Evolutionary conservation across 1,284 basidiomycete genomes (phyloP).

Genomic region (Fomitopsis betulina): DNA sequence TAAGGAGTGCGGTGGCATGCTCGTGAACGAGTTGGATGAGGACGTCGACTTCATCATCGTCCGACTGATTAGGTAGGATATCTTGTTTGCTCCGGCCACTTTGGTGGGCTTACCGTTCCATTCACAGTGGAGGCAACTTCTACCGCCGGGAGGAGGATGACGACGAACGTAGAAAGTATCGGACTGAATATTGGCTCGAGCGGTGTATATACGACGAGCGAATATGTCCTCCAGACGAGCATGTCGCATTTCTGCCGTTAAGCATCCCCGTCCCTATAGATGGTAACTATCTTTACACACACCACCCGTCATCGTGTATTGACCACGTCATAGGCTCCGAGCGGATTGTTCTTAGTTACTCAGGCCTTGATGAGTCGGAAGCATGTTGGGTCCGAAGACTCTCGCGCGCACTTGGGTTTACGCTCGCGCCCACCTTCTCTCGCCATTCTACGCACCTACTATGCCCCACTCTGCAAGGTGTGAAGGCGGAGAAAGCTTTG

Average conservation of each 20-base stretch:
- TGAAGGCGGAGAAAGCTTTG: constrained; percentile 68
- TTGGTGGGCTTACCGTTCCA: background rate
- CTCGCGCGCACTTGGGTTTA: constrained; percentile 57
- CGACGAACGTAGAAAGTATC: constrained; percentile 44
- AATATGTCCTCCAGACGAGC: constrained; percentile 54
- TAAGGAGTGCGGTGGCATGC: constrained; percentile 49
- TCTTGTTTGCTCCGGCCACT: background rate
- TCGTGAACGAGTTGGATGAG: constrained; percentile 44
- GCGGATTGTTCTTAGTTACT: constrained; percentile 53
- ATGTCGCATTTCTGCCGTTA: constrained; percentile 61
- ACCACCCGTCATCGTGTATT: background rate
- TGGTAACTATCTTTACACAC: constrained; percentile 32
- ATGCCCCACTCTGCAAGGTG: constrained; percentile 61
- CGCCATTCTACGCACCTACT: constrained; percentile 64
- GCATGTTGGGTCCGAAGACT: constrained; percentile 56
- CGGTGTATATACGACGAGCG: constrained; percentile 66
- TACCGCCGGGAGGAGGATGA: constrained; percentile 48
- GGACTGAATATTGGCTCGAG: constrained; percentile 83
- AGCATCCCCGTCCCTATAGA: constrained; percentile 45
- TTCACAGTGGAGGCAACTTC: constrained; percentile 55
- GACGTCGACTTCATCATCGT: constrained; percentile 63
- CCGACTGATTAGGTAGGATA: constrained; percentile 58
- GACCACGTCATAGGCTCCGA: constrained; percentile 41
- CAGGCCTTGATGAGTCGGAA: constrained; percentile 66
- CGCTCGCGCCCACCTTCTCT: constrained; percentile 53